Conservation (phyloP, 2,329 filamentous ascomycete genomes). For the Cucurbitaria berberidis region DNA sequence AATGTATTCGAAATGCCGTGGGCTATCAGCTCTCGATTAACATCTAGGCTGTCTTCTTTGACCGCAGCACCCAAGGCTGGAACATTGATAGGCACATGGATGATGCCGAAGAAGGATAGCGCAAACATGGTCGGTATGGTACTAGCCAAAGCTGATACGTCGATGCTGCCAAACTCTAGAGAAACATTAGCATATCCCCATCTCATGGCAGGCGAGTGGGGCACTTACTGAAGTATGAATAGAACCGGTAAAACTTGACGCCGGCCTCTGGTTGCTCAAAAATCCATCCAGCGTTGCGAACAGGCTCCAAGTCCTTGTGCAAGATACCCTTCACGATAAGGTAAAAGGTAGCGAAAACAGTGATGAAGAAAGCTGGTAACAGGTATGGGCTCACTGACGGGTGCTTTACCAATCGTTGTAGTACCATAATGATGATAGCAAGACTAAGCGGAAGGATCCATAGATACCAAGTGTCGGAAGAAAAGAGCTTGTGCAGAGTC, state of each 20-base stretch:
- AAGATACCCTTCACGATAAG: conserved; percentile 74
- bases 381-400: conserved; percentile 90
- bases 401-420: conserved; percentile 77
- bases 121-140: conserved; percentile 95
- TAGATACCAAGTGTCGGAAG: conserved; percentile 74
- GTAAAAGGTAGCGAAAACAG: conserved; percentile 78
- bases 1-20: conserved; percentile 93
- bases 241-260: conserved; percentile 97
- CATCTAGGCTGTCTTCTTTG: conserved; percentile 88
- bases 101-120: conserved; percentile 93
- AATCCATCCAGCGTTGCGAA: conserved; percentile 84
- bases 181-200: conserved; percentile 13
- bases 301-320: conserved; percentile 66
- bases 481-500: conserved; percentile 76
- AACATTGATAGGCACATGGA: conserved; percentile 98
- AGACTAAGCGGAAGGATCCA: conserved; percentile 83
- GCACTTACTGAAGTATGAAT: conserved; percentile 84
- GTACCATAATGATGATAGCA: conserved; percentile 75
- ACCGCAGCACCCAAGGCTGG: conserved; percentile 89
- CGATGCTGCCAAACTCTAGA: conserved; percentile 77
- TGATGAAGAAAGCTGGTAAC: conserved; percentile 83
- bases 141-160: conserved; percentile 82
- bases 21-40: conserved; percentile 88
- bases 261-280: conserved; percentile 83
- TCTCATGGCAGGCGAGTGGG: not conserved